These are phyloP conservation scores for Solanum okadae DNA, from an alignment of 257 asterid species.

Conservation along the genomic window DNA sequence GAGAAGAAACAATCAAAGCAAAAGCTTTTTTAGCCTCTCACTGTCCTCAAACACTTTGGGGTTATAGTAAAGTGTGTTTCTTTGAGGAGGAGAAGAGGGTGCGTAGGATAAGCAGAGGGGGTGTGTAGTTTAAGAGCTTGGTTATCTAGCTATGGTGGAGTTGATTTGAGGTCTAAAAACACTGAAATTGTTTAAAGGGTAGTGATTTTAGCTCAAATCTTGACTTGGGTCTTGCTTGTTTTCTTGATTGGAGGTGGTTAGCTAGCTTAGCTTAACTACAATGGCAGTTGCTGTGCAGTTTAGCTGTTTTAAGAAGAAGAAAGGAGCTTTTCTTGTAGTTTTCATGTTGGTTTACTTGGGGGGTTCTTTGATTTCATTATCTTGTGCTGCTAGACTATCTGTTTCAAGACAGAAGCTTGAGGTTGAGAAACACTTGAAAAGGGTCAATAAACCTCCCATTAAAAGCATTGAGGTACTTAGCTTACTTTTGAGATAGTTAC, in stretches of 20 bases:
- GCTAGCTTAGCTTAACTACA: not conserved
- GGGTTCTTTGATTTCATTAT: conserved; percentile 25
- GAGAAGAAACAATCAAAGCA: conserved; percentile 10
- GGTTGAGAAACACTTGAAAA: conserved; percentile 59
- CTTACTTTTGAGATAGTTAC: not conserved
- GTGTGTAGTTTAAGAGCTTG: not conserved
- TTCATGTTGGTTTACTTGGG: conserved; percentile 27
- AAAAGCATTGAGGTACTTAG: conserved; percentile 55
- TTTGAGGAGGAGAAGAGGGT: not conserved
- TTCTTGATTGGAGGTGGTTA: not conserved
- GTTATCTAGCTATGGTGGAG: not conserved
- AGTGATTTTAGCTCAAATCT: not conserved
- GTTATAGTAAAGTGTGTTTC: not conserved
- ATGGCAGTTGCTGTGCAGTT: conserved; percentile 14
- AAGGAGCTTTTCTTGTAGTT: not conserved
- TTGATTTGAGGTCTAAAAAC: not conserved
- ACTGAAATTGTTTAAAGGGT: not conserved
- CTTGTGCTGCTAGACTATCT: conserved; percentile 43
- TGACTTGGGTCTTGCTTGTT: conserved; percentile 8
- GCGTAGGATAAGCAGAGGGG: conserved; percentile 25
- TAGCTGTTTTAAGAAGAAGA: conserved; percentile 20
- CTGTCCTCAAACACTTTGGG: not conserved
- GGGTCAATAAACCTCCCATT: conserved; percentile 61
- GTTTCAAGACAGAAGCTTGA: conserved; percentile 45
- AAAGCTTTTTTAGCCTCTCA: not conserved